Base-by-base conservation (phyloP, 2,329 filamentous ascomycete genomes). In the Colletotrichum chlorophyti region DNA sequence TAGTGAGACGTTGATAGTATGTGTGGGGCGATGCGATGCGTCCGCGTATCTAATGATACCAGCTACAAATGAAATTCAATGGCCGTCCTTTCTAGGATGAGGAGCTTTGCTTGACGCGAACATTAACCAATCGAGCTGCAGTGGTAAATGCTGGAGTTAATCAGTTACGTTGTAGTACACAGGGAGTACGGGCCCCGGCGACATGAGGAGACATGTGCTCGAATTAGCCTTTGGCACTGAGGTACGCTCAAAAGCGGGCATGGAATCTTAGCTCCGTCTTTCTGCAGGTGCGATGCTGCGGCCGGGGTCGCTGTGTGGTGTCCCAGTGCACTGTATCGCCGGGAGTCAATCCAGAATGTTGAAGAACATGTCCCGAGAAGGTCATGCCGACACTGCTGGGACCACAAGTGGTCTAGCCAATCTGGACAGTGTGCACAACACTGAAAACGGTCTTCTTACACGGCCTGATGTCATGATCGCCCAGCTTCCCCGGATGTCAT, bases 211-310 rank as follows among this genome's bases (percentile, higher is more conserved):
- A 21, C 11, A 29, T 31, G 29, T 55, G 45, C 55, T 55, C 55
- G 49, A 59, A 55, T 49, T 49, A 45, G 51, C 35, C 31, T 57
- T 49, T 57, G 31, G 47, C 40, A 53, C 26, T n/a, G n/a, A n/a
- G n/a, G n/a, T 34, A 32, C 32, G 14, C 27, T 52, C 35, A 32
- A 46, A 34, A 12, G 26, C 21, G 21, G 19, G n/a, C n/a, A n/a
- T n/a, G n/a, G n/a, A n/a, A n/a, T n/a, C n/a, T n/a, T n/a, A n/a
- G n/a, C n/a, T n/a, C n/a, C n/a, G n/a, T n/a, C n/a, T n/a, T 23
- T 12, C 35, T 27, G 32, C 26, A 41, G 31, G 27, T 15, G 40
- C 26, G 15, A n/a, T 29, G 45, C 52, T 29, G 23, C n/a, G 21
- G 26, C 52, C 23, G 14, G 19, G 47, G 41, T 34, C 17, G 49